phyloP scores from a whole-genome alignment of 352 stramenopile species.

The Pythium phragmitis region DNA sequence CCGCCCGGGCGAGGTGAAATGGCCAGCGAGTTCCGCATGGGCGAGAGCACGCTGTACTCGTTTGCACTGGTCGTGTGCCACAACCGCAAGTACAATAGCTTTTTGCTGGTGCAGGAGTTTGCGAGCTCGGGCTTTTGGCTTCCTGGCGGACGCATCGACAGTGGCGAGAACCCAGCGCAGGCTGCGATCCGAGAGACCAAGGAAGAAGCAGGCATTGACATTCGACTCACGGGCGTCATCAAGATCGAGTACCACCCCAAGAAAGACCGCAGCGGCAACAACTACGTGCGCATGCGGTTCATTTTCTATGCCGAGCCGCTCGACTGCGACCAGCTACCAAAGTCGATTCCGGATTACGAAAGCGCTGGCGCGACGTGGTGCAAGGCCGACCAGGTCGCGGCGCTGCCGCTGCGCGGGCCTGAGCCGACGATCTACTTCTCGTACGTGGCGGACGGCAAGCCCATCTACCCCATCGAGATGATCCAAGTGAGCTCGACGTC shows the following conservation, averaged over 20 bases:
- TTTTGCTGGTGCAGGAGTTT: slow-evolving; percentile 86
- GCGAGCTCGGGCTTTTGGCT: slow-evolving; percentile 86
- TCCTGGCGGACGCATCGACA: slow-evolving; percentile 73
- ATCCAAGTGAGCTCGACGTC: slow-evolving; percentile 59
- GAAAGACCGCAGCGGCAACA: slow-evolving; percentile 55
- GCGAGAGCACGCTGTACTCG: slow-evolving; percentile 70
- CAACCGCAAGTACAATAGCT: slow-evolving; percentile 81
- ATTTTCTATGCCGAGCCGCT: slow-evolving; percentile 81
- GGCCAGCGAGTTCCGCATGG: slow-evolving; percentile 80
- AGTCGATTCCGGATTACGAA: slow-evolving; percentile 88
- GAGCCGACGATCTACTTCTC: slow-evolving; percentile 78
- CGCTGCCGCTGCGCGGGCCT: slow-evolving; percentile 64
- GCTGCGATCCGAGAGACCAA: slow-evolving; percentile 86
- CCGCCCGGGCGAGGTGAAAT: slow-evolving; percentile 75
- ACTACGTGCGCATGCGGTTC: slow-evolving; percentile 87
- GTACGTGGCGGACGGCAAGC: slow-evolving; percentile 63
- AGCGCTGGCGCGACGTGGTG: slow-evolving; percentile 82
- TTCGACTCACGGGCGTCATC: slow-evolving; percentile 72
- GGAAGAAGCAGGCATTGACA: slow-evolving; percentile 82
- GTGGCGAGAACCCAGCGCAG: slow-evolving; percentile 69
- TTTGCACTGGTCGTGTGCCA: slow-evolving; percentile 85
- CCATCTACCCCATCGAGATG: slow-evolving; percentile 75
- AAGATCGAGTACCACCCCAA: slow-evolving; percentile 88
- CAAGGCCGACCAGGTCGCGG: slow-evolving; percentile 60
- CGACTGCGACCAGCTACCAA: slow-evolving; percentile 73